Evolutionary conservation across 169 alveolate species (phyloP).

Genomic region (Plasmodium berghei): DNA sequence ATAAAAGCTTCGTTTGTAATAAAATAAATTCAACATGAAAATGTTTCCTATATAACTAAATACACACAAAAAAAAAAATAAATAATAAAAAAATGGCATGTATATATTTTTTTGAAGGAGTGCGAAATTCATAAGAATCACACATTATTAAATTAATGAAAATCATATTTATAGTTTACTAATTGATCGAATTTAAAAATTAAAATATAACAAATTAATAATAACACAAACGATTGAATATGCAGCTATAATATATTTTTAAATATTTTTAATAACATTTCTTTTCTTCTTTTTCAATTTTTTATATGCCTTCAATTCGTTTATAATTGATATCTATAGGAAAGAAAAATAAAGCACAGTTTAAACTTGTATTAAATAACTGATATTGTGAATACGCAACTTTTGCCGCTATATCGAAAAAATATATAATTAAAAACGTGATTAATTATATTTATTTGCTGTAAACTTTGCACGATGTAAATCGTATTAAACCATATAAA

Average conservation of each 20-base stretch:
- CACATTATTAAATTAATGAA: no score
- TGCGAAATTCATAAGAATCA: no score
- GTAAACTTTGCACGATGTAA: neutral
- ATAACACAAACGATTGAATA: no score
- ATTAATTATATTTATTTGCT: neutral
- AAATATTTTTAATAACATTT: constrained; percentile 1
- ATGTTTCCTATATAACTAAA: no score
- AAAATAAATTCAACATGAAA: no score
- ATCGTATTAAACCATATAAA: neutral
- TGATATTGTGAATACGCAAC: neutral
- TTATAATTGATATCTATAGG: constrained; percentile 24
- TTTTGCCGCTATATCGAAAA: neutral
- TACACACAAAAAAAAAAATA: no score
- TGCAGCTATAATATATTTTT: neutral
- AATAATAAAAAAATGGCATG: no score
- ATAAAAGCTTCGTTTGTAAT: no score
- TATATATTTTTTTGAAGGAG: no score
- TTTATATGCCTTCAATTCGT: constrained; percentile 33
- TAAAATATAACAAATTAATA: no score
- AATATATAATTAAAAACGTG: neutral
- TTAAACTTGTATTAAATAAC: neutral
- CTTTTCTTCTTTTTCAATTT: constrained; percentile 23
- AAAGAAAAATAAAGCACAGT: constrained; percentile 1
- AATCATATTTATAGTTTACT: no score
- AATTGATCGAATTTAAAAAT: no score